Evolutionary conservation across 306 rosid genomes (phyloP), one percentile per base, ranked within the genome.

Genomic region (Leucaena leucocephala): DNA sequence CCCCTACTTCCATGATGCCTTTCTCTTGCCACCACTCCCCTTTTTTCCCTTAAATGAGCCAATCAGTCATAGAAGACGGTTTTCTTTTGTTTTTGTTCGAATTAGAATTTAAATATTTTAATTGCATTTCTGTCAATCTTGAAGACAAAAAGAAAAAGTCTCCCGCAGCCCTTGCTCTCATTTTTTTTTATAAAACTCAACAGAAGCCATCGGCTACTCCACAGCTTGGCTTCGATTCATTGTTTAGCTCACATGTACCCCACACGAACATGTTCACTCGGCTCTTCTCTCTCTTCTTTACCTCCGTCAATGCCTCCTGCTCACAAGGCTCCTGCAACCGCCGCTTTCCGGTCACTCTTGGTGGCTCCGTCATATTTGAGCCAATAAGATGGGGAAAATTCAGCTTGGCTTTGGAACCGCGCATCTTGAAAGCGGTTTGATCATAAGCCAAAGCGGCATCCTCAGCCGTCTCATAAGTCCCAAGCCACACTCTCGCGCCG

Each of bases 391-490:
- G 88, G 21, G 93, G 93, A 19, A 89, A 89, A 78, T 89, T 89
- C 11, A 90, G 75, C 74, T 87, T 88, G 0, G 91, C 91, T 84
- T 85, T 65, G 0, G 88, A 74, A 76, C 91, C 91, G 4, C 84
- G 90, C 80, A 90, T 87, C 11, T 87, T 63, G 40, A 87, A 90
- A 2, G 93, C 93, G 0, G 91, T 91, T 76, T 67, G 83, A 36
- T 90, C 93, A 39, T 87, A 90, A 48, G 91, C 91, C 82, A 87
- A 74, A 73, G 93, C 90, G 0, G 93, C 93, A 2, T 77, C 85
- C 55, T 89, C 82, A 0, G 90, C 85, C 2, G 62, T 82, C 55
- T 86, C 87, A 8, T 85, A 89, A 6, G 93, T 89, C 46, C 93
- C 93, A 2, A 89, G 91, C 91, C 91, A 89, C 22, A 86, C 79